Evolutionary conservation across 352 stramenopile genomes (phyloP).

Genomic region (Discostella stelligera): DNA sequence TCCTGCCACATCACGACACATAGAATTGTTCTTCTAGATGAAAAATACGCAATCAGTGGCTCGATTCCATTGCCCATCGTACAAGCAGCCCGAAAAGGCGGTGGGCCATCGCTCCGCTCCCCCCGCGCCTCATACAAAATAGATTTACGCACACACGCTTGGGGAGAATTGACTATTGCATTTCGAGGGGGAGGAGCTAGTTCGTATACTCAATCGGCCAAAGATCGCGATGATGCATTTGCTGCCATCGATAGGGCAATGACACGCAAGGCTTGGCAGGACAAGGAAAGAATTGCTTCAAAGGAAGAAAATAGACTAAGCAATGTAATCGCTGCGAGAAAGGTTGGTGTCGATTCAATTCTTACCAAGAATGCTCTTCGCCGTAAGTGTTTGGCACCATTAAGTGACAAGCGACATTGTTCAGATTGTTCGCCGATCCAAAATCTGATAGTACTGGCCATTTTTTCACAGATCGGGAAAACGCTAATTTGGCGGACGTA

Average conservation of each 20-base stretch:
- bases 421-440: conserved; percentile 10
- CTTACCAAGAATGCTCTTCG: conserved; percentile 52
- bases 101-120: conserved; percentile 43
- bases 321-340: conserved; percentile 38
- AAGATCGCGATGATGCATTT: conserved; percentile 69
- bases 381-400: conserved; percentile 29
- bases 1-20: conserved; percentile 71
- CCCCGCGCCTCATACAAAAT: conserved; percentile 61
- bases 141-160: conserved; percentile 56
- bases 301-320: conserved; percentile 34
- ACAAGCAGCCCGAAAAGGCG: conserved; percentile 26
- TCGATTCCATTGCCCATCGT: conserved; percentile 64
- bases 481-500: conserved; percentile 61
- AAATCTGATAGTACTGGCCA: conserved; percentile 17
- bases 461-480: conserved; percentile 38
- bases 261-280: conserved; percentile 68
- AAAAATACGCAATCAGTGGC: conserved; percentile 39
- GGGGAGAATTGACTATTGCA: conserved; percentile 63
- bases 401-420: neutral
- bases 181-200: conserved; percentile 49
- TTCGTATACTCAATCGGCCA: conserved; percentile 38
- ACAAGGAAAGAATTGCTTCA: conserved; percentile 34
- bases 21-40: conserved; percentile 67
- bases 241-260: conserved; percentile 53
- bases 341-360: conserved; percentile 77